Conservation (phyloP, 345 rosid species). For the Geranium rotundifolium region DNA sequence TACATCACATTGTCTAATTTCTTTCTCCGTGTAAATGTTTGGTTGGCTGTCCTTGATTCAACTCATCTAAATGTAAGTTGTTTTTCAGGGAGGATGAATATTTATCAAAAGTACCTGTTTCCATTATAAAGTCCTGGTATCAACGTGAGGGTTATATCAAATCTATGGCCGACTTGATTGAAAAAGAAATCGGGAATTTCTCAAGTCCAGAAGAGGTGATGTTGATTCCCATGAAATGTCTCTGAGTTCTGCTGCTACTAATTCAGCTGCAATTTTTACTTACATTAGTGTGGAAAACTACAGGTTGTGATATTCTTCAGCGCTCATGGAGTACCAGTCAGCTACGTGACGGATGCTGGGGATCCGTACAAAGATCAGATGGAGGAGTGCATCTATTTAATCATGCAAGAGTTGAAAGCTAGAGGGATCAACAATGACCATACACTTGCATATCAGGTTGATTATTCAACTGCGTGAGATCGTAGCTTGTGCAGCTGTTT, state of each 20-base stretch:
- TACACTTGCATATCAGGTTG: constrained; percentile 82
- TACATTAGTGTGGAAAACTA: constrained; percentile 9
- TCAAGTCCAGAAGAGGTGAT: constrained; percentile 61
- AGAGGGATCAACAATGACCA: constrained; percentile 63
- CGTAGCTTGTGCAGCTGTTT: not conserved
- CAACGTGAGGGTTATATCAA: constrained; percentile 69
- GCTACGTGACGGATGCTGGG: constrained; percentile 77
- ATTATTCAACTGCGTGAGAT: constrained; percentile 5
- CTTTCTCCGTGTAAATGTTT: not conserved
- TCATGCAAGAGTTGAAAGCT: constrained; percentile 70
- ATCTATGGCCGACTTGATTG: constrained; percentile 87
- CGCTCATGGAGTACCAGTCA: constrained; percentile 93
- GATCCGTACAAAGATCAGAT: constrained; percentile 92
- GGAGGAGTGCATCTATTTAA: constrained; percentile 79
- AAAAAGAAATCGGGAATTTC: constrained; percentile 56
- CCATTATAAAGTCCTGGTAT: constrained; percentile 78
- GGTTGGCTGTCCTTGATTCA: not conserved
- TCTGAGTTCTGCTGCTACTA: not conserved
- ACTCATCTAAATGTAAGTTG: constrained; percentile 12
- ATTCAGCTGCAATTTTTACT: not conserved
- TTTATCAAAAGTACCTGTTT: constrained; percentile 63
- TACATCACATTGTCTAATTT: constrained; percentile 8
- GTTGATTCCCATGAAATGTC: not conserved
- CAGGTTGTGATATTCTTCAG: constrained; percentile 89
- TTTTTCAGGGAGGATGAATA: constrained; percentile 58